A percentile compares a stretch with the other conserved stretches of the same genome.
These are phyloP conservation scores for Hyphopichia pseudoburtonii DNA, from an alignment of 1,139 yeast genomes.

Conservation along the genomic window DNA sequence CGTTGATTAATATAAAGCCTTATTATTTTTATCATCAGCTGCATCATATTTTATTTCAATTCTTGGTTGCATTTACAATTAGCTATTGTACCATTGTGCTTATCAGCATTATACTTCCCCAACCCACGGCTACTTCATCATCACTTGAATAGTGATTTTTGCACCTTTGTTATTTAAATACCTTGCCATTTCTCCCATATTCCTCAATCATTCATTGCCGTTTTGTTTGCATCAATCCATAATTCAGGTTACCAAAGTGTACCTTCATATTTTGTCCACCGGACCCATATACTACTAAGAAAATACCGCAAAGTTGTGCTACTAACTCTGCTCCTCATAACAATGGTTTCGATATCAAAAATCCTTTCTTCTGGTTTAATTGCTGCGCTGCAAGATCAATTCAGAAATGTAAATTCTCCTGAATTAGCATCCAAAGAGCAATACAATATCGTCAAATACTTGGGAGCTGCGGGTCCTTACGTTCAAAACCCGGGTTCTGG, in stretches of 20 bases:
- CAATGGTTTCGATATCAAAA: constrained; percentile 31
- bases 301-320: background rate
- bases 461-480: constrained; percentile 40
- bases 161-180: too few relatives aligned
- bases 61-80: too few relatives aligned
- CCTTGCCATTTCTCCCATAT: too few relatives aligned
- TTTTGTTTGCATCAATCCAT: background rate
- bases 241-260: background rate
- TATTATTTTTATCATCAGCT: too few relatives aligned
- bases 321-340: background rate
- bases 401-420: constrained; percentile 27
- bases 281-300: too few relatives aligned
- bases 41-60: too few relatives aligned
- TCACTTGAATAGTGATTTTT: too few relatives aligned
- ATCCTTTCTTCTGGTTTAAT: constrained; percentile 27
- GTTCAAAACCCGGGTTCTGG: constrained; percentile 36
- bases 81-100: too few relatives aligned
- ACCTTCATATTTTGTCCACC: background rate
- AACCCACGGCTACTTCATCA: too few relatives aligned
- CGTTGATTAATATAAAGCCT: too few relatives aligned
- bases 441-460: constrained; percentile 29
- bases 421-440: constrained; percentile 29
- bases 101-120: too few relatives aligned
- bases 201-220: too few relatives aligned
- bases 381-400: constrained; percentile 24